phyloP scores from a whole-genome alignment of 345 rosid genomes.

The Durio zibethinus region DNA sequence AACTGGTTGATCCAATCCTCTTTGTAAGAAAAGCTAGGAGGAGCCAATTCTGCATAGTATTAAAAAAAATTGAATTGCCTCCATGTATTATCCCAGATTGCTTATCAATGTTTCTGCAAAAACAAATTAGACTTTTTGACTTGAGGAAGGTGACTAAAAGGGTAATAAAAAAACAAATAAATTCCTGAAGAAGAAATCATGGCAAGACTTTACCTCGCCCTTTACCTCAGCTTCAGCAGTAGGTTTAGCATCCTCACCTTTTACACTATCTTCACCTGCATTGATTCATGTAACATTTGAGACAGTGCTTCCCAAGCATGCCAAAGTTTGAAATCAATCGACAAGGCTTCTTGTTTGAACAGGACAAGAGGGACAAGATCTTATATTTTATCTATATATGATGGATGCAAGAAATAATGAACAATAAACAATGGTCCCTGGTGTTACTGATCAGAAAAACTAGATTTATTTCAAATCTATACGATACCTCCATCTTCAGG shows the following conservation, averaged over 20 bases:
- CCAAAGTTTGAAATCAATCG: not conserved
- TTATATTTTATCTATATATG: not conserved
- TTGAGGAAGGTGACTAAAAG: not conserved
- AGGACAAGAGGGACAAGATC: not conserved
- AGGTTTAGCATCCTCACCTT: slow-evolving; percentile 73
- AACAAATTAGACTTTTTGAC: not conserved
- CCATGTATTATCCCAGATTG: slow-evolving; percentile 11
- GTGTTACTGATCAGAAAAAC: not conserved
- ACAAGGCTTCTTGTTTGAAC: not conserved
- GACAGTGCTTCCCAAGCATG: not conserved
- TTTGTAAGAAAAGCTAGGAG: slow-evolving; percentile 19
- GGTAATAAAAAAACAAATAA: not conserved
- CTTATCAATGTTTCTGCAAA: slow-evolving; percentile 36
- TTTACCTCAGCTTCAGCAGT: slow-evolving; percentile 58
- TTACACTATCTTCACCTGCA: slow-evolving; percentile 75
- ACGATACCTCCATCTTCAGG: slow-evolving; percentile 93
- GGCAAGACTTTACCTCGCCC: not conserved
- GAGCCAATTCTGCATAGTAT: slow-evolving; percentile 22
- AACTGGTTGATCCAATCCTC: slow-evolving; percentile 26
- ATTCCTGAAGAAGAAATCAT: not conserved
- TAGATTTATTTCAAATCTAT: not conserved
- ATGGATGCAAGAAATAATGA: not conserved
- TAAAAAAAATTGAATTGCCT: slow-evolving; percentile 16
- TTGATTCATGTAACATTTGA: slow-evolving; percentile 3
- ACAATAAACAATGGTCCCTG: not conserved